These are phyloP conservation scores for Astrocystis sublimbata DNA, from an alignment of 495 filamentous ascomycete genomes.

Conservation along the genomic window DNA sequence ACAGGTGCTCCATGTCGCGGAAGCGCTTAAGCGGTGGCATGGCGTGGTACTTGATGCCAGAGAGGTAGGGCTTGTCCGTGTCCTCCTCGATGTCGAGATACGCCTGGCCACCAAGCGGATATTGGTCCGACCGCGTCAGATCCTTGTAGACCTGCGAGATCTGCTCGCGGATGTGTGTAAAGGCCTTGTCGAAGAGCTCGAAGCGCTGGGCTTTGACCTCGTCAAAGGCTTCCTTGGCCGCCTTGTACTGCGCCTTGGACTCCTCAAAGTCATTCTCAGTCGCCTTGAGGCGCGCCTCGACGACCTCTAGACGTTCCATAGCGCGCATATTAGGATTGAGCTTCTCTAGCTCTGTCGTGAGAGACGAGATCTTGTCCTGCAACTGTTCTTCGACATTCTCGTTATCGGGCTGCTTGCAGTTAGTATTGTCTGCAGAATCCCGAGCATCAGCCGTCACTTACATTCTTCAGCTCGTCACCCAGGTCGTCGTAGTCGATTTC, in stretches of 20 bases:
- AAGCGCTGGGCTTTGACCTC: constrained; percentile 77
- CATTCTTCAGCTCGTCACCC: constrained; percentile 80
- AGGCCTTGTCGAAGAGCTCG: constrained; percentile 92
- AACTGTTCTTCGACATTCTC: constrained; percentile 76
- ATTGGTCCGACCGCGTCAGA: constrained; percentile 78
- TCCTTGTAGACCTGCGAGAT: constrained; percentile 94
- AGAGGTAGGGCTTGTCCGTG: constrained; percentile 81
- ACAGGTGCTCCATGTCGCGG: constrained; percentile 98
- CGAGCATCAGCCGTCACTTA: constrained; percentile 38
- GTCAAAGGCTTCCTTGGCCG: constrained; percentile 79
- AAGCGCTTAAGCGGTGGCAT: constrained; percentile 99
- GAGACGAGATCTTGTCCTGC: constrained; percentile 69
- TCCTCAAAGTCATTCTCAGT: constrained; percentile 90
- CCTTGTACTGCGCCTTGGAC: constrained; percentile 68
- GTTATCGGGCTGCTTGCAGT: constrained; percentile 59
- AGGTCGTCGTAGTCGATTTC: constrained; percentile 85
- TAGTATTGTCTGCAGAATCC: constrained; percentile 10
- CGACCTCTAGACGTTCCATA: constrained; percentile 84
- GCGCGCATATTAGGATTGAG: constrained; percentile 96
- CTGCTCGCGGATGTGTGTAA: constrained; percentile 90
- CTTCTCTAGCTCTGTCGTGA: constrained; percentile 81
- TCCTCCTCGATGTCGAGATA: constrained; percentile 93
- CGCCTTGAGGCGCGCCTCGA: constrained; percentile 76
- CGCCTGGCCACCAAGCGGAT: constrained; percentile 89
- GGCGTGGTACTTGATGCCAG: constrained; percentile 95